A percentile compares a stretch with the other conserved stretches of the same genome.
These are phyloP conservation scores for Tolypocladium pustulatum DNA, from an alignment of 2,329 filamentous ascomycete genomes.

Conservation along the genomic window DNA sequence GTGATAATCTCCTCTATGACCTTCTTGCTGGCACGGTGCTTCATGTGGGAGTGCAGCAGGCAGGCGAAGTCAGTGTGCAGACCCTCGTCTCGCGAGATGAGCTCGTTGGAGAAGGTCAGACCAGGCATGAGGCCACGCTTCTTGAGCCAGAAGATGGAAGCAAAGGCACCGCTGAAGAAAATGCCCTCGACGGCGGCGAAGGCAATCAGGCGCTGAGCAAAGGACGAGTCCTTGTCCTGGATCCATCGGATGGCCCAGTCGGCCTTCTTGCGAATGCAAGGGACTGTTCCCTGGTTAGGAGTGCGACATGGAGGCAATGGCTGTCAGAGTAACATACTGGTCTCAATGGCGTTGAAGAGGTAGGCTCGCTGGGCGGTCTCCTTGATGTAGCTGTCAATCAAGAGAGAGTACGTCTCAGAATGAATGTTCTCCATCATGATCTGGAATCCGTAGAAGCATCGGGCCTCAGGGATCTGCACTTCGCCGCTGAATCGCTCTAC, in stretches of 20 bases:
- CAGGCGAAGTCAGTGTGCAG: slow-evolving; percentile 99
- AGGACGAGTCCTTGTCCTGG: slow-evolving; percentile 82
- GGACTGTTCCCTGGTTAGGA: slow-evolving; percentile 43
- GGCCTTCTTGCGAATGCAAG: slow-evolving; percentile 96
- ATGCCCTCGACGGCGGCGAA: slow-evolving; percentile 98
- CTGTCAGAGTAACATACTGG: slow-evolving; percentile 49
- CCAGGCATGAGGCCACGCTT: slow-evolving; percentile 99
- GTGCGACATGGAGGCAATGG: slow-evolving; percentile 1
- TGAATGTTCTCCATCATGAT: slow-evolving; percentile 99
- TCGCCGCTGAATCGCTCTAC: slow-evolving; percentile 95
- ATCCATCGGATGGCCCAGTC: slow-evolving; percentile 98
- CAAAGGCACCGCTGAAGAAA: slow-evolving; percentile 98
- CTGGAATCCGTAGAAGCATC: slow-evolving; percentile 99
- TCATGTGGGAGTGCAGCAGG: slow-evolving; percentile 93
- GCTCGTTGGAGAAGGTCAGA: slow-evolving; percentile 98
- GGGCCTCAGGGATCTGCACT: slow-evolving; percentile 93
- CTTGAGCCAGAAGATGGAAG: slow-evolving; percentile 99
- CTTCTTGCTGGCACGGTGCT: slow-evolving; percentile 77
- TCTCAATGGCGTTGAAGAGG: slow-evolving; percentile 97
- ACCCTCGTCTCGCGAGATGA: slow-evolving; percentile 98
- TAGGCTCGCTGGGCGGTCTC: slow-evolving; percentile 88
- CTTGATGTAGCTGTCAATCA: slow-evolving; percentile 99
- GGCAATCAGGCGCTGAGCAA: slow-evolving; percentile 88
- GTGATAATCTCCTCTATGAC: slow-evolving; percentile 80
- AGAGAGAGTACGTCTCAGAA: slow-evolving; percentile 97